Evolutionary conservation across 352 stramenopile species (phyloP).

Genomic region (Globisporangium irregulare): DNA sequence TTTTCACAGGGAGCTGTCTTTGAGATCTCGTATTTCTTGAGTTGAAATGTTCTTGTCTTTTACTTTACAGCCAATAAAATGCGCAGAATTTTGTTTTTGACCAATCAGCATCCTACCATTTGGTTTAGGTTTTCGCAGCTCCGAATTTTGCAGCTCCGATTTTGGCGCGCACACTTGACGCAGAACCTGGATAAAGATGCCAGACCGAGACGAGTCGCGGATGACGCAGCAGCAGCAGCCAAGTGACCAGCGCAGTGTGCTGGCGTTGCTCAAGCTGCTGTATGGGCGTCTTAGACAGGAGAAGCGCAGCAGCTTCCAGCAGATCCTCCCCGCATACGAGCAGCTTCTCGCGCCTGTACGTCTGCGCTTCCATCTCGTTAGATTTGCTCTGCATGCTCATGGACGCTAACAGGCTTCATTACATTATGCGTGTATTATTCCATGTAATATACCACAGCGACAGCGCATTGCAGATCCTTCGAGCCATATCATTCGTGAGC

Average conservation of each 20-base stretch:
- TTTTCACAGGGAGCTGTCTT: background rate
- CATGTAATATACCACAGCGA: background rate
- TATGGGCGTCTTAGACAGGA: slow-evolving; percentile 25
- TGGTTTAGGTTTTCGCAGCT: background rate
- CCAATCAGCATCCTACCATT: background rate
- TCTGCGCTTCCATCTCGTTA: background rate
- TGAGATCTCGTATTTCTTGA: background rate
- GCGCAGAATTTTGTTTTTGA: background rate
- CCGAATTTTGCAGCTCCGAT: background rate
- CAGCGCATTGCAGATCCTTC: background rate
- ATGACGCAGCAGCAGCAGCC: background rate
- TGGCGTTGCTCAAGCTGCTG: slow-evolving; percentile 42
- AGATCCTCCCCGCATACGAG: slow-evolving; percentile 39
- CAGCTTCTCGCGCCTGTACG: slow-evolving; percentile 51
- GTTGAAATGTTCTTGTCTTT: background rate
- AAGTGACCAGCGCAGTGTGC: slow-evolving; percentile 21
- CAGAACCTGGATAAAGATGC: background rate
- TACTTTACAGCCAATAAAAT: background rate
- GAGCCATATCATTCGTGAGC: background rate
- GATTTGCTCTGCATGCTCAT: background rate
- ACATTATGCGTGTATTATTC: background rate
- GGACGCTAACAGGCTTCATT: background rate
- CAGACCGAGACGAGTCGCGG: slow-evolving; percentile 1
- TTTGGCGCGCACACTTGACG: background rate
- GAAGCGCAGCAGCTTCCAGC: slow-evolving; percentile 25